Evolutionary conservation across 495 filamentous ascomycete species (phyloP), one percentile per base, ranked within the genome.

Genomic region (Cairneyella variabilis): DNA sequence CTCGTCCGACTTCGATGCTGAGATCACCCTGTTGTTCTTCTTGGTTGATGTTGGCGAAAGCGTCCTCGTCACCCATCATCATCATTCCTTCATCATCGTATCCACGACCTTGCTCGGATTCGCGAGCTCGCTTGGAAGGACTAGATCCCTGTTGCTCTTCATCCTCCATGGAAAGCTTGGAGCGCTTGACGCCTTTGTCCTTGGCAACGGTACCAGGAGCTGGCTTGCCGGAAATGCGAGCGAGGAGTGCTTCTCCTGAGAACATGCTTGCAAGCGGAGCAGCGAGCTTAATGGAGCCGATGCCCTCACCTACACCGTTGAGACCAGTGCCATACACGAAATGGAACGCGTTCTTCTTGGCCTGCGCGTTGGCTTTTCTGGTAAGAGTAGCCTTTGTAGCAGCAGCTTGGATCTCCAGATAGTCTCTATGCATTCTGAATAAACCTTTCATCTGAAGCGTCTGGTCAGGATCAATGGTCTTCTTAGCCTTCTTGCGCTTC

Each of bases 1-100:
- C 75, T 45, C 85, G 80, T 5, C 77, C 82, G 23, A 84, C 63
- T 66, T 89, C 85, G 26, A 83, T 28, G 23, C 48, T 48, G 23
- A 65, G 40, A 50, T 57, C 10, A n/a, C n/a, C n/a, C n/a, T n/a
- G n/a, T n/a, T n/a, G n/a, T n/a, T n/a, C n/a, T n/a, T n/a, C n/a
- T n/a, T 65, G 11, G 49, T 45, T 3, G 59, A 21, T 42, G 12
- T 55, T 60, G 30, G 65, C 54, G 60, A 17, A 41, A 12, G 54
- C 57, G 23, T 64, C 50, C 49, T 69, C 65, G n/a, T 63, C 72
- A 46, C 76, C 69, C 17, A 75, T 65, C 9, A 64, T 46, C 2
- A 62, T 47, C 16, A 63, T 50, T 16, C 60, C 20, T 27, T 60
- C 62, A n/a, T 67, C 65, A 4, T 67, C 73, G n/a, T 69, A 73